Evolutionary conservation across 1,284 basidiomycete species (phyloP), one percentile per base, ranked within the genome.

Genomic region (Heliocybe sulcata): DNA sequence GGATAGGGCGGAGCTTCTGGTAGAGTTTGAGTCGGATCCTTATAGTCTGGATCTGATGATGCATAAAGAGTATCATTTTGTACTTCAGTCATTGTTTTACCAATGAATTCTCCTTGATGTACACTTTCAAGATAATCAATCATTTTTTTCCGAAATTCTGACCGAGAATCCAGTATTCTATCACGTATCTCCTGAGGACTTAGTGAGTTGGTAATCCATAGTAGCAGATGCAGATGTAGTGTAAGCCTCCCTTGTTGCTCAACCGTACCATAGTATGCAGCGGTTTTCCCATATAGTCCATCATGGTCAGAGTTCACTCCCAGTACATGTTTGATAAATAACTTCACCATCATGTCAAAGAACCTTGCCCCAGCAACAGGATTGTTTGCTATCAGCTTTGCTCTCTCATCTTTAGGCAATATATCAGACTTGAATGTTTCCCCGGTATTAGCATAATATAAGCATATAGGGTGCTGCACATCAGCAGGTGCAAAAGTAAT

Each of bases 401-500:
- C 3, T 26, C 47, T 6, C 6, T 23, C 47, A 49, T 49, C 47
- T 20, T 49, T 26, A 6, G 27, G 22, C 8, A 29, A 16, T 20
- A 49, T 45, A 26, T 61, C 50, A 19, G 55, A 53, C 16, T n/a
- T 20, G 52, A 63, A 66, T 22, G 38, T 48, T 20, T 60, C 56
- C 35, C 64, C 54, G 26, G 45, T 54, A 48, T 64, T 63, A 27
- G 65, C 66, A 59, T 57, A 67, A 54, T 68, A 72, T 31, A 69
- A 38, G 53, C 61, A 67, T 11, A 71, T 56, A n/a, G 67, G 66
- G 60, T 68, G 60, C 23, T 57, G 59, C 4, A 57, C 55, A 54
- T 72, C 70, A 12, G 64, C 61, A 22, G 70, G 70, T 1, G 70
- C 64, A 35, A 73, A 61, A 1, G 72, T 73, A 6, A 73, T 70